A percentile compares a stretch with the other conserved stretches of the same genome.
phyloP scores from a whole-genome alignment of 2,329 filamentous ascomycete species.

The Trichoderma lentiforme region DNA sequence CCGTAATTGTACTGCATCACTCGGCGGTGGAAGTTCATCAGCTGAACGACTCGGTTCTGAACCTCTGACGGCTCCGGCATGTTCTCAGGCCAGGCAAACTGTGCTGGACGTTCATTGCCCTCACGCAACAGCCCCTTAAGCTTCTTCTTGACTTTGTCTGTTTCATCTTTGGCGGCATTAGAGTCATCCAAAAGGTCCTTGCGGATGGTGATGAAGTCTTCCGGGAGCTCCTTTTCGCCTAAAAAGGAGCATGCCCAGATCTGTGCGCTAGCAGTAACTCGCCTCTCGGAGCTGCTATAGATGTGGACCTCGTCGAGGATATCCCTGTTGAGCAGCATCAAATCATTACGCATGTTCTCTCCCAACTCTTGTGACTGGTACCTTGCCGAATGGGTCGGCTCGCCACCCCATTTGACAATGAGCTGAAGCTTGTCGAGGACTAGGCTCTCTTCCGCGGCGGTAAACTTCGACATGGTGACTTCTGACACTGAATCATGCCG shows the following conservation, averaged over 20 bases:
- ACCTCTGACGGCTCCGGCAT: constrained; percentile 94
- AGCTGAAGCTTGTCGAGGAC: constrained; percentile 94
- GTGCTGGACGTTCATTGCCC: constrained; percentile 87
- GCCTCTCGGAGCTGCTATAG: constrained; percentile 91
- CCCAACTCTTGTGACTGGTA: constrained; percentile 96
- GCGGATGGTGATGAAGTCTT: constrained; percentile 83
- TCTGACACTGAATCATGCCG: constrained; percentile 84
- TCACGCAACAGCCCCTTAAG: constrained; percentile 87
- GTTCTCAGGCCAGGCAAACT: constrained; percentile 97
- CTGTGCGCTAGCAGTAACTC: constrained; percentile 92
- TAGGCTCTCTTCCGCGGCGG: constrained; percentile 87
- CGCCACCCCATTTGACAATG: constrained; percentile 98
- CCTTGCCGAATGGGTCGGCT: constrained; percentile 93
- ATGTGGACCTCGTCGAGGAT: constrained; percentile 90
- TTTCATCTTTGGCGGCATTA: constrained; percentile 97
- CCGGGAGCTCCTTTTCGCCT: constrained; percentile 76
- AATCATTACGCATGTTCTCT: constrained; percentile 91
- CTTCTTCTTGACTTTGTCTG: constrained; percentile 99
- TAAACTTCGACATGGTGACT: constrained; percentile 88
- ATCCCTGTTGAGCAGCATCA: constrained; percentile 88
- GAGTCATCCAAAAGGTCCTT: constrained; percentile 97
- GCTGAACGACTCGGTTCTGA: constrained; percentile 82
- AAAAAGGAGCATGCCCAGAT: constrained; percentile 92
- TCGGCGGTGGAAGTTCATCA: constrained; percentile 95
- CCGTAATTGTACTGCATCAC: constrained; percentile 94